Conservation (phyloP, 768 basidiomycete genomes). For the Paxillus involutus region DNA sequence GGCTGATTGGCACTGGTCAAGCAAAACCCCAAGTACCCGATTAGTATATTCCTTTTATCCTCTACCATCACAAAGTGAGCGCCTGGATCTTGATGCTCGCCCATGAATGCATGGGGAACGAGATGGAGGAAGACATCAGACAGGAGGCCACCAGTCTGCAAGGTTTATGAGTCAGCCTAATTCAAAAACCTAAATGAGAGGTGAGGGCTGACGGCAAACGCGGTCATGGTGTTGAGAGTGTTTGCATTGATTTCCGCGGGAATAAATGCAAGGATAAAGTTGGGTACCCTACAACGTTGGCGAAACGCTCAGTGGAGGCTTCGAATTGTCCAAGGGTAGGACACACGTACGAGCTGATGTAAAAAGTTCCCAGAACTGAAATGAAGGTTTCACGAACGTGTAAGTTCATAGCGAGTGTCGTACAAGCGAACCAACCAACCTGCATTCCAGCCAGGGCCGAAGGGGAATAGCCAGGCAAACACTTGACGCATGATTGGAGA, state of each 20-base stretch:
- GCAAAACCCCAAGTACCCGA: slow-evolving; percentile 57
- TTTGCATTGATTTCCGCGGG: slow-evolving; percentile 82
- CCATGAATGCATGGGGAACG: slow-evolving; percentile 90
- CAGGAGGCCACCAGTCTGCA: slow-evolving; percentile 82
- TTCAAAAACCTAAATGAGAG: slow-evolving; percentile 7
- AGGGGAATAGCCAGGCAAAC: slow-evolving; percentile 83
- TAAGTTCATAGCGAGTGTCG: slow-evolving; percentile 1
- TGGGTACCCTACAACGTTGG: slow-evolving; percentile 67
- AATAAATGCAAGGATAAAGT: slow-evolving; percentile 93
- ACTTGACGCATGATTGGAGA: slow-evolving; percentile 79
- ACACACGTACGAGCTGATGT: slow-evolving; percentile 86
- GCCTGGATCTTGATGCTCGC: slow-evolving; percentile 72
- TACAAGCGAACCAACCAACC: slow-evolving; percentile 32
- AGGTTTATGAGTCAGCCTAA: slow-evolving; percentile 17
- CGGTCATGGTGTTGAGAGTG: slow-evolving; percentile 92
- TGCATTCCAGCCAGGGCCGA: slow-evolving; percentile 88
- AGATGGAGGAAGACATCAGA: slow-evolving; percentile 93
- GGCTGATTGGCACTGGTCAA: background rate
- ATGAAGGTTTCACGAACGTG: slow-evolving; percentile 21
- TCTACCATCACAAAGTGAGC: slow-evolving; percentile 84
- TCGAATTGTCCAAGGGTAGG: slow-evolving; percentile 9
- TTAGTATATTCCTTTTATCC: slow-evolving; percentile 86
- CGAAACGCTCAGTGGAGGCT: slow-evolving; percentile 17
- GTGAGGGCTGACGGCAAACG: slow-evolving; percentile 70
- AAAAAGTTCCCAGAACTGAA: slow-evolving; percentile 84